These are phyloP conservation scores for Obba rivulosa DNA, from an alignment of 768 basidiomycete genomes.

Conservation along the genomic window DNA sequence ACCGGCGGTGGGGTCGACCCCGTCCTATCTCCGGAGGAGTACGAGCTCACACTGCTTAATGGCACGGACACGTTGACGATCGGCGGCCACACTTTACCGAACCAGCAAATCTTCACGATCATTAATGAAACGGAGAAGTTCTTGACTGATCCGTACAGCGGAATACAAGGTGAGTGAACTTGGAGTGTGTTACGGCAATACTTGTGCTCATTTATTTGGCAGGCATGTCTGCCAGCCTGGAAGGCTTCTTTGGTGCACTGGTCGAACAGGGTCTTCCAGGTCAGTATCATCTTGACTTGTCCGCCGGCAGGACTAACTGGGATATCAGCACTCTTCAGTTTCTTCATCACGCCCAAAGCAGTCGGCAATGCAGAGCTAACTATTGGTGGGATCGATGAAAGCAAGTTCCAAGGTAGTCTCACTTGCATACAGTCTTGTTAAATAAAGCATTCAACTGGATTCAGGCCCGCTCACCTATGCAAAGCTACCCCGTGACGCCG, in stretches of 20 bases:
- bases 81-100: constrained; percentile 35
- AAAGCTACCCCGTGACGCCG: constrained; percentile 28
- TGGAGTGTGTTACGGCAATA: background rate
- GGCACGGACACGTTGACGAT: constrained; percentile 46
- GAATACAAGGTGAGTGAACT: constrained; percentile 40
- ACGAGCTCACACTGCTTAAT: constrained; percentile 39
- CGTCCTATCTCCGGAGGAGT: constrained; percentile 40
- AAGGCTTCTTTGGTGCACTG: constrained; percentile 46
- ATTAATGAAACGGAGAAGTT: constrained; percentile 49
- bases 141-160: constrained; percentile 50
- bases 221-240: constrained; percentile 47
- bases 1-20: constrained; percentile 53
- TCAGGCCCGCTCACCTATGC: background rate
- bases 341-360: constrained; percentile 40
- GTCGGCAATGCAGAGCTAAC: constrained; percentile 37
- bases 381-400: constrained; percentile 32
- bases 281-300: constrained; percentile 20
- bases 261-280: constrained; percentile 45
- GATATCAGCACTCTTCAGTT: constrained; percentile 40
- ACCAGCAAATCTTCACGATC: constrained; percentile 43
- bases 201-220: background rate
- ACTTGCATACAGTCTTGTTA: constrained; percentile 21
- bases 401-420: constrained; percentile 36
- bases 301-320: background rate
- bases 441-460: background rate